Conservation (phyloP, 164 flowering plant species). For the Vitis vinifera region DNA sequence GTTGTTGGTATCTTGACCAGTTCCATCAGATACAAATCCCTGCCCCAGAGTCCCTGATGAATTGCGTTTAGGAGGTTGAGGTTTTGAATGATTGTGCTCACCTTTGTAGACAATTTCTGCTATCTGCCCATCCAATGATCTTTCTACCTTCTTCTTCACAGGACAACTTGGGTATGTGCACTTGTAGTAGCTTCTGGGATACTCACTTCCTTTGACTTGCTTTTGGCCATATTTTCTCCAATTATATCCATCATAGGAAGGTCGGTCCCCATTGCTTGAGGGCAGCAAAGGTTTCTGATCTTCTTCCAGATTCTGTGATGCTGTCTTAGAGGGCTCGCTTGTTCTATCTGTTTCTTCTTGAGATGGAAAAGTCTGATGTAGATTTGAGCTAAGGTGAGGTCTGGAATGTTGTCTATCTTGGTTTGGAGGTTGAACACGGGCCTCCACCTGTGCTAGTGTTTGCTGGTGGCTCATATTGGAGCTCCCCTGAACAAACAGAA, state of each 20-base stretch:
- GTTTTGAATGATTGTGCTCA: conserved; percentile 87
- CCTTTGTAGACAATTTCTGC: conserved; percentile 96
- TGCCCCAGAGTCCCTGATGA: conserved; percentile 38
- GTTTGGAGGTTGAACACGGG: conserved; percentile 27
- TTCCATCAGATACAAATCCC: conserved; percentile 39
- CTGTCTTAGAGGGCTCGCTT: conserved; percentile 22
- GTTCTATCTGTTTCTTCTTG: conserved; percentile 29
- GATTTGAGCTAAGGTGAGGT: conserved; percentile 31
- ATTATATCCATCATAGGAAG: conserved; percentile 87
- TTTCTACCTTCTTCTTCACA: conserved; percentile 91
- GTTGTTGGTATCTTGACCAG: conserved; percentile 33
- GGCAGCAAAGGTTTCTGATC: conserved; percentile 30
- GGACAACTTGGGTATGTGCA: conserved; percentile 92
- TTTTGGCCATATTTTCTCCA: conserved; percentile 99
- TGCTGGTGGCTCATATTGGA: conserved; percentile 28
- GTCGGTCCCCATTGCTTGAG: conserved; percentile 42
- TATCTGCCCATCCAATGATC: conserved; percentile 81
- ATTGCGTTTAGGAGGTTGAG: conserved; percentile 59
- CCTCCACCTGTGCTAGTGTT: conserved; percentile 27
- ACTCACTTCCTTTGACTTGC: conserved; percentile 97
- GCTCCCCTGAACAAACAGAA: conserved; percentile 52
- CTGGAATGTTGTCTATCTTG: conserved; percentile 27
- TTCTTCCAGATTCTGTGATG: conserved; percentile 38
- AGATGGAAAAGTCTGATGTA: conserved; percentile 20
- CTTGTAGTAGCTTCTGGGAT: conserved; percentile 88